Evolutionary conservation across 2,329 filamentous ascomycete genomes (phyloP), one percentile per base, ranked within the genome.

Genomic region (Ascochyta lentis): DNA sequence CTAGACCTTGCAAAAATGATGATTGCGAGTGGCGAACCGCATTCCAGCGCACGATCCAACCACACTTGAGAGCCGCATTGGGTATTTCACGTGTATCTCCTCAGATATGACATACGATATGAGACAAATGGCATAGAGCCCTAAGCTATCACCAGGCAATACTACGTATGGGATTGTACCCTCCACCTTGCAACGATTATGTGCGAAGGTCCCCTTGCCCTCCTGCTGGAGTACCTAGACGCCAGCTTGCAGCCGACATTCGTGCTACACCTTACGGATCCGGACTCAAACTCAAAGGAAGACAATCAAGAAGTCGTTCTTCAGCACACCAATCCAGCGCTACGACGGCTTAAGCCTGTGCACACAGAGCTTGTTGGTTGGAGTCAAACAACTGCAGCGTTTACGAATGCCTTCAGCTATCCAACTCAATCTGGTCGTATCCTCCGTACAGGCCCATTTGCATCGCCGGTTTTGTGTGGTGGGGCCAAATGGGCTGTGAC

Each of bases 161-260:
- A 46, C 40, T 9, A n/a, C 37, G 35, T 31, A 49, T 55, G 35
- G 40, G n/a, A 41, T 19, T 15, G 16, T 27, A 16, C 7, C 5
- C 19, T 33, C 12, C 5, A 12, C n/a, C 15, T 10, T 22, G 4
- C 3, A 33, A 23, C 26, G 13, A 29, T 19, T 29, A 55, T 55
- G 52, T 23, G 33, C 29, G 40, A 55, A 41, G 27, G 42, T 23
- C 41, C 45, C 19, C 52, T 55, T 37, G 37, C 45, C 5, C 52
- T 55, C 22, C 40, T 55, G 3, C 27, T 55, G 34, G 52, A 55
- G 35, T 55, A 49, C 9, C 35, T 55, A 34, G 52, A 55, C 27
- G 27, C 41, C 16, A 49, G 19, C 39, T 31, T 19, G 26, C 45
- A 55, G 41, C 52, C 52, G 9, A 49, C 40, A 7, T 49, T 55